These are phyloP conservation scores for Vanderwaltozyma polyspora DNA, from an alignment of 805 yeast species.

Conservation along the genomic window DNA sequence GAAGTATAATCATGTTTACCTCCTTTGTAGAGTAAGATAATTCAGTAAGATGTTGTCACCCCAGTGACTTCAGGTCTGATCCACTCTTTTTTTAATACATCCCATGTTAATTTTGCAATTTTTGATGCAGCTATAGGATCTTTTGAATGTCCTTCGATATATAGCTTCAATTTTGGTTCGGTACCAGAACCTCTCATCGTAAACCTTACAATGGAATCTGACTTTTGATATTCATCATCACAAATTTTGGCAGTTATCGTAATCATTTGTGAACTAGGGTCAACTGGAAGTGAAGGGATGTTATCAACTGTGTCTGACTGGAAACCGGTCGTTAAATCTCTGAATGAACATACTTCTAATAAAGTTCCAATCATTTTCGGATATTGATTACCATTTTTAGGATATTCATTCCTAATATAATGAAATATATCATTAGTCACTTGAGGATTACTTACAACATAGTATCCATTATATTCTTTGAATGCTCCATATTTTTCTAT, in stretches of 20 bases:
- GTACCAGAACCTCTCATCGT: constrained; percentile 95
- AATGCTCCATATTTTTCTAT: constrained; percentile 64
- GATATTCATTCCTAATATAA: constrained; percentile 33
- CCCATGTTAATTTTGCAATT: constrained; percentile 62
- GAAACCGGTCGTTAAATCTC: constrained; percentile 76
- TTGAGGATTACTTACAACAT: constrained; percentile 44
- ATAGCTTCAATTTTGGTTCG: constrained; percentile 87
- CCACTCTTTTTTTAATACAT: constrained; percentile 47
- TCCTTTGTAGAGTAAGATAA: too few relatives aligned
- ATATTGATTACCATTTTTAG: constrained; percentile 10
- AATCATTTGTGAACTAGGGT: constrained; percentile 74
- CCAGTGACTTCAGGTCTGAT: constrained; percentile 50
- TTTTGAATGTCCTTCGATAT: constrained; percentile 62
- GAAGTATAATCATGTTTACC: too few relatives aligned
- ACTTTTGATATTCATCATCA: constrained; percentile 5
- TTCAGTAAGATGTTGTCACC: constrained; percentile 17
- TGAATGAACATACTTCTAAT: constrained; percentile 51
- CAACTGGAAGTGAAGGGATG: constrained; percentile 58
- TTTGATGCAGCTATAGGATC: constrained; percentile 36
- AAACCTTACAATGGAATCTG: constrained; percentile 47
- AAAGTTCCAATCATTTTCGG: constrained; percentile 44
- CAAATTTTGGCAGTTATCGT: constrained; percentile 40
- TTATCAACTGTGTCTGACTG: constrained; percentile 56
- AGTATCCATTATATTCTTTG: constrained; percentile 82
- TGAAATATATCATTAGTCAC: constrained; percentile 47